Conservation (phyloP, 129 eudicot genomes). For the Deinandra increscens region DNA sequence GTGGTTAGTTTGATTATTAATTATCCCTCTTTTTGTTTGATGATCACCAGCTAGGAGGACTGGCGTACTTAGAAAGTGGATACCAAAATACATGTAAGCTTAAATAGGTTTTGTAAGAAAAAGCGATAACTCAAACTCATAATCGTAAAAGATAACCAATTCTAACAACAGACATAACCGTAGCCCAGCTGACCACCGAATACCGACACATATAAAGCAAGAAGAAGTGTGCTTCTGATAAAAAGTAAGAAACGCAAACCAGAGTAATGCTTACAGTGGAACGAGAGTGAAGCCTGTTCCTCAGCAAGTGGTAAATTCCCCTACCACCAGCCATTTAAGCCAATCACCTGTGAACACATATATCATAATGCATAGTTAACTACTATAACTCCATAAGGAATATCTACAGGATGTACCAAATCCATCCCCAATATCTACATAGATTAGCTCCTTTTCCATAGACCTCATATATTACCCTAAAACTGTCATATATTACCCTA, state of each 20-base stretch:
- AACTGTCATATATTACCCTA: neutral
- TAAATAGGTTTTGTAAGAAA: neutral
- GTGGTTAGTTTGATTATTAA: neutral
- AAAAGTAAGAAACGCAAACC: neutral
- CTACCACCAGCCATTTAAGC: slow-evolving; percentile 65
- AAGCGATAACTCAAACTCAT: neutral
- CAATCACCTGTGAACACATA: slow-evolving; percentile 25
- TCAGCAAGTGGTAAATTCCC: slow-evolving; percentile 61
- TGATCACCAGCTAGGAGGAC: neutral
- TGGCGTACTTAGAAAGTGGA: neutral
- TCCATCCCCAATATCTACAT: neutral
- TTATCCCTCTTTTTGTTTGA: neutral
- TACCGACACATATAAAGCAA: neutral
- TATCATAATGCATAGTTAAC: neutral
- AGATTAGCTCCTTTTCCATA: neutral
- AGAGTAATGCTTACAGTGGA: slow-evolving; percentile 43
- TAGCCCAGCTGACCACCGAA: neutral
- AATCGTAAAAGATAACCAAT: neutral
- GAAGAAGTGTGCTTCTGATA: neutral
- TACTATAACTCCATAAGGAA: neutral
- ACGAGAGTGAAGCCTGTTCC: slow-evolving; percentile 51
- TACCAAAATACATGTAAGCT: neutral
- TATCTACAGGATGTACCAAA: neutral
- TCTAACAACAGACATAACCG: neutral
- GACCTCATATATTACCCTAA: no score